Evolutionary conservation across 441 rosid genomes (phyloP).

Genomic region (Rhodomyrtus psidioides): DNA sequence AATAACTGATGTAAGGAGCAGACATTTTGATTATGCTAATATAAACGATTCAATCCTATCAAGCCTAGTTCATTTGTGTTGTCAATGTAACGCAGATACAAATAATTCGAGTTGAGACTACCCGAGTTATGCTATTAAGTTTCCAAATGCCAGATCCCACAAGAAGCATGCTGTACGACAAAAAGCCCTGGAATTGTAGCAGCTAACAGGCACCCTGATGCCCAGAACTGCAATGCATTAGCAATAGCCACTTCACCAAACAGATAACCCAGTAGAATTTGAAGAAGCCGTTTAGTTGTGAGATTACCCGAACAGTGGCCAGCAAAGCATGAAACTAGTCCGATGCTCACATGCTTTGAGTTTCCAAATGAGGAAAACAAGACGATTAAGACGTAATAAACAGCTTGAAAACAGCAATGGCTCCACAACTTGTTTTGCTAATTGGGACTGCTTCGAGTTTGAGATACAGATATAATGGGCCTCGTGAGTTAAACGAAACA

Average conservation of each 20-base stretch:
- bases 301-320: slow-evolving; percentile 83
- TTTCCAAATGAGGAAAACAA: slow-evolving; percentile 34
- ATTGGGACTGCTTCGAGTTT: not conserved
- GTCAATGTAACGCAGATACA: not conserved
- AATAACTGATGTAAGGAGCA: not conserved
- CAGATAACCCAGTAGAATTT: not conserved
- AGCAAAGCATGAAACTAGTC: slow-evolving; percentile 85
- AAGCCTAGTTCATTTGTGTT: not conserved
- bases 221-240: slow-evolving; percentile 46
- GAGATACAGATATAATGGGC: not conserved
- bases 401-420: not conserved
- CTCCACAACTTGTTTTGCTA: not conserved
- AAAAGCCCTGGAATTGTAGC: slow-evolving; percentile 56
- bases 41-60: not conserved
- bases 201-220: slow-evolving; percentile 71
- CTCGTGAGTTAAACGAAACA: not conserved
- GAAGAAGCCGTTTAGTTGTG: not conserved
- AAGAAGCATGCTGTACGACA: slow-evolving; percentile 54
- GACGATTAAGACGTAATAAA: not conserved
- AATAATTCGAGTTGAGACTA: not conserved
- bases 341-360: slow-evolving; percentile 71
- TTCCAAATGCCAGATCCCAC: slow-evolving; percentile 70
- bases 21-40: not conserved
- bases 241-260: slow-evolving; percentile 4
- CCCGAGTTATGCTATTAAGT: slow-evolving; percentile 1